Conservation (phyloP, 2,329 filamentous ascomycete species). For the Amylocarpus encephaloides region DNA sequence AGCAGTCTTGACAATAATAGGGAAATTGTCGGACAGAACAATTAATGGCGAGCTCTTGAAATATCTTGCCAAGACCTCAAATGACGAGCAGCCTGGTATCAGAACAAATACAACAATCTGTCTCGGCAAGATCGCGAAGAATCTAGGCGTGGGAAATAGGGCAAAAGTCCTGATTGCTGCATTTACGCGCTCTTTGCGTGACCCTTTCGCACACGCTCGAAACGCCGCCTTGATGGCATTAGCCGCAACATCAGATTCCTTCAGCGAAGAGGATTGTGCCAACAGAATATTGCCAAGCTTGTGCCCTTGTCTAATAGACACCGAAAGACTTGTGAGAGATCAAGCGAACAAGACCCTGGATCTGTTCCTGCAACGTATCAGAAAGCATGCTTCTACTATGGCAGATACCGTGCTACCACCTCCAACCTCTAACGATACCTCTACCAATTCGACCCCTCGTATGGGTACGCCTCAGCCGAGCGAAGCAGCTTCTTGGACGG, state of each 20-base stretch:
- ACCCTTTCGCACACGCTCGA: slow-evolving; percentile 90
- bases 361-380: slow-evolving; percentile 73
- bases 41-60: slow-evolving; percentile 90
- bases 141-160: slow-evolving; percentile 70
- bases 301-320: slow-evolving; percentile 81
- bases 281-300: slow-evolving; percentile 75
- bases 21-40: slow-evolving; percentile 84
- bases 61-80: slow-evolving; percentile 89
- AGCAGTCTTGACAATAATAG: slow-evolving; percentile 78
- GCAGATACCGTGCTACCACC: slow-evolving; percentile 74
- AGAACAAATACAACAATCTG: slow-evolving; percentile 98
- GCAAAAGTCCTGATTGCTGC: slow-evolving; percentile 90
- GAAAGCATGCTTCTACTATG: slow-evolving; percentile 70
- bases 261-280: slow-evolving; percentile 85
- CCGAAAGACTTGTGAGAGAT: slow-evolving; percentile 89
- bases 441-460: slow-evolving; percentile 49
- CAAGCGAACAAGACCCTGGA: slow-evolving; percentile 88
- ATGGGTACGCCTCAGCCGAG: slow-evolving; percentile 73
- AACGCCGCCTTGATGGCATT: slow-evolving; percentile 85
- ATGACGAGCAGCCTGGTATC: slow-evolving; percentile 95
- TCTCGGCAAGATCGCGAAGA: slow-evolving; percentile 89
- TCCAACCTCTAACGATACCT: slow-evolving; percentile 42
- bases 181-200: slow-evolving; percentile 80
- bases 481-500: slow-evolving; percentile 70
- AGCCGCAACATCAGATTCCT: slow-evolving; percentile 77